phyloP scores from a whole-genome alignment of 352 stramenopile species.

The Phytophthora vignae region DNA sequence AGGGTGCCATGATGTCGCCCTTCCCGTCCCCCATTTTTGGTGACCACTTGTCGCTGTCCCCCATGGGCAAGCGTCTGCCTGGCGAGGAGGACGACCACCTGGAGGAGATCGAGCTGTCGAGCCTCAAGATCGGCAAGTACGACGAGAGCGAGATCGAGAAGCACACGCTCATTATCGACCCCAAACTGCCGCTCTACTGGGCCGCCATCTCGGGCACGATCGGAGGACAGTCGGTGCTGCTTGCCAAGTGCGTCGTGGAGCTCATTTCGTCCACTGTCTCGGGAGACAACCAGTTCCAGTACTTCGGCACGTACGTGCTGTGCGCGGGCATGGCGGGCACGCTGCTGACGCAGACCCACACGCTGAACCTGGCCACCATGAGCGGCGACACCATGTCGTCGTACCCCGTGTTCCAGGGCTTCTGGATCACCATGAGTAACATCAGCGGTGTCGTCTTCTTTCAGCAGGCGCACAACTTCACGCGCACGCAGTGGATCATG shows the following conservation, averaged over 20 bases:
- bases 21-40: slow-evolving; percentile 80
- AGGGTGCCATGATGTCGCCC: slow-evolving; percentile 77
- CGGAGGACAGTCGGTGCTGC: slow-evolving; percentile 82
- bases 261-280: slow-evolving; percentile 85
- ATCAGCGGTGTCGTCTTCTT: slow-evolving; percentile 90
- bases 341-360: slow-evolving; percentile 87
- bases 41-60: slow-evolving; percentile 57
- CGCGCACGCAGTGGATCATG: slow-evolving; percentile 82
- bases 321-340: slow-evolving; percentile 76
- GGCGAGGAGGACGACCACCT: slow-evolving; percentile 66
- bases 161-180: slow-evolving; percentile 86
- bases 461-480: slow-evolving; percentile 87
- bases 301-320: slow-evolving; percentile 87
- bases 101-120: slow-evolving; percentile 65
- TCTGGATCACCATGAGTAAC: slow-evolving; percentile 91
- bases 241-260: slow-evolving; percentile 88
- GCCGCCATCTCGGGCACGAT: slow-evolving; percentile 87
- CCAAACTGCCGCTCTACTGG: slow-evolving; percentile 89
- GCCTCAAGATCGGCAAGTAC: slow-evolving; percentile 66
- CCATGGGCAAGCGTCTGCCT: slow-evolving; percentile 36
- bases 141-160: slow-evolving; percentile 81
- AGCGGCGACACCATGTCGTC: slow-evolving; percentile 86
- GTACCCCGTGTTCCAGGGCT: slow-evolving; percentile 89
- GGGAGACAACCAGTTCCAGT: slow-evolving; percentile 88
- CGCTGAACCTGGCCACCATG: slow-evolving; percentile 89